Percentiles rank a stretch among this genome's conserved stretches.
Evolutionary conservation across 1,139 yeast genomes (phyloP).

Genomic region (Zygosaccharomyces sapae): DNA sequence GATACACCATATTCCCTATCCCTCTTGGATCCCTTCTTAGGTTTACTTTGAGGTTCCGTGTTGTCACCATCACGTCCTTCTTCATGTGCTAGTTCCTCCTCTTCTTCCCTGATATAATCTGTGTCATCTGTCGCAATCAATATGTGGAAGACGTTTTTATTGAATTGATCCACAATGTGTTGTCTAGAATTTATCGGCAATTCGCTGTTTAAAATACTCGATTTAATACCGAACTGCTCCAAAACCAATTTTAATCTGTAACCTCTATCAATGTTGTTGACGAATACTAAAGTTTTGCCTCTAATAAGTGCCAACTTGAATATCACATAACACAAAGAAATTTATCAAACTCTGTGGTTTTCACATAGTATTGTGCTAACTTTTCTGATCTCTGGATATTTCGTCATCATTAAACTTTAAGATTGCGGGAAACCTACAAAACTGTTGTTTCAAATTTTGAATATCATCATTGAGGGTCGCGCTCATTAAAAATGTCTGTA

Average conservation of each 20-base stretch:
- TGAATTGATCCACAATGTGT: conserved; percentile 93
- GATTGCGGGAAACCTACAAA: conserved; percentile 84
- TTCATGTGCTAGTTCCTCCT: conserved; percentile 39
- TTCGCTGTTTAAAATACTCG: conserved; percentile 88
- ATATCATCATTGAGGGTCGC: conserved; percentile 92
- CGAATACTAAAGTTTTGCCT: conserved; percentile 91
- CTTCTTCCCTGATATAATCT: conserved; percentile 53
- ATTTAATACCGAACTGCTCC: conserved; percentile 89
- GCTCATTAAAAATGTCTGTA: conserved; percentile 93
- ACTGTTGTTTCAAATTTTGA: conserved; percentile 64
- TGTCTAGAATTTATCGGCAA: conserved; percentile 88
- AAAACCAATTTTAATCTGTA: conserved; percentile 84
- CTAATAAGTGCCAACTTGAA: conserved; percentile 83
- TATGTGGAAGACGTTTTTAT: conserved; percentile 79
- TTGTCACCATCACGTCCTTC: conserved; percentile 19
- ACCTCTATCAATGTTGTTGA: conserved; percentile 92
- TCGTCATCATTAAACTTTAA: conserved; percentile 70
- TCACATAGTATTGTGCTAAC: conserved; percentile 83
- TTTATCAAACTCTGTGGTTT: conserved; percentile 85
- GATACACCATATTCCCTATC: conserved; percentile 89
- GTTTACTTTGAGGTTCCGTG: conserved; percentile 20
- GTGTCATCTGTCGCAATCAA: conserved; percentile 95
- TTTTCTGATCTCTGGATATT: conserved; percentile 47
- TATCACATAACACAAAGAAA: conserved; percentile 86
- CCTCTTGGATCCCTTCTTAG: conserved; percentile 39